phyloP scores from a whole-genome alignment of 345 rosid species.

The Durio zibethinus region DNA sequence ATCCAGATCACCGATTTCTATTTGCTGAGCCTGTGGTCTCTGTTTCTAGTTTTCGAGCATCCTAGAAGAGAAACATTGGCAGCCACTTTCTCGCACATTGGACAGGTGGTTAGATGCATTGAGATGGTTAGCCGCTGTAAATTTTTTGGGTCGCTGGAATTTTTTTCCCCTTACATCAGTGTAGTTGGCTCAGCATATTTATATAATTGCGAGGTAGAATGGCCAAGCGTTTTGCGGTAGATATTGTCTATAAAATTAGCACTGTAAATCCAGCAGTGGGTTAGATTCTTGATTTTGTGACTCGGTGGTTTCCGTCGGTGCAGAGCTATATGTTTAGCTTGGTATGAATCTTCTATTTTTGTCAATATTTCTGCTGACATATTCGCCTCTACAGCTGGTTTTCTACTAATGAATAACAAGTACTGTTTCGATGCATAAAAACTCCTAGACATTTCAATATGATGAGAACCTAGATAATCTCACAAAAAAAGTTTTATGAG shows the following conservation, averaged over 20 bases:
- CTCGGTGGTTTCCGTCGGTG: background rate
- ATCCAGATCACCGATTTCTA: background rate
- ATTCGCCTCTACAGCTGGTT: background rate
- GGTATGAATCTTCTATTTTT: background rate
- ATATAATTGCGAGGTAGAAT: background rate
- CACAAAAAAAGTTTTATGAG: too few relatives aligned
- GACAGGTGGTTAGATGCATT: background rate
- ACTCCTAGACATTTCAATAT: too few relatives aligned
- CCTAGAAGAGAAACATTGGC: background rate
- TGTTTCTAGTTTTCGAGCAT: background rate
- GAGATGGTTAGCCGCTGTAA: slow-evolving; percentile 6
- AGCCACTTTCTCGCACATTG: background rate
- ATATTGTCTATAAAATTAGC: slow-evolving; percentile 1
- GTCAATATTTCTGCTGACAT: background rate
- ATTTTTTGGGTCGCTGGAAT: background rate
- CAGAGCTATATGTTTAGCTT: background rate
- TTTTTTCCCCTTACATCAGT: background rate
- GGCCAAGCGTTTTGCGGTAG: background rate
- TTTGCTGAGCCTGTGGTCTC: background rate
- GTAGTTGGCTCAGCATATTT: background rate
- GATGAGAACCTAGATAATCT: too few relatives aligned
- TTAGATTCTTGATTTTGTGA: background rate
- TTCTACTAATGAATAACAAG: too few relatives aligned
- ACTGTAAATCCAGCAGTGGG: background rate
- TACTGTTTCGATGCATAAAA: too few relatives aligned